A percentile compares a stretch with the other conserved stretches of the same genome.
These are phyloP conservation scores for Papilionanthe hybrid DNA, from an alignment of 116 monocot genomes.

Conservation along the genomic window DNA sequence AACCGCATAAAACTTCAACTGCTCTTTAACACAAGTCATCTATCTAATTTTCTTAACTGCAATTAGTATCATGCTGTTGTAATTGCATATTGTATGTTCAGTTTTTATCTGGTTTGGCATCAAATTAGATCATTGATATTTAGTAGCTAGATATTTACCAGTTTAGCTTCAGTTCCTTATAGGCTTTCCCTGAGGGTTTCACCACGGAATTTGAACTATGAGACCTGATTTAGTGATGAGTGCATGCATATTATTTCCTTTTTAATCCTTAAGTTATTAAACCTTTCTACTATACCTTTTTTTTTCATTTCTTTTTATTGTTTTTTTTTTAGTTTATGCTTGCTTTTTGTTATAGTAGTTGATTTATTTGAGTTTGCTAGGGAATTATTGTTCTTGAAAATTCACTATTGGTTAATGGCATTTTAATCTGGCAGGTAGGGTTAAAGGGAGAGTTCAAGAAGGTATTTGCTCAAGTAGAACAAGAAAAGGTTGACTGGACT, in stretches of 20 bases:
- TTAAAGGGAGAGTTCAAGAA: constrained; percentile 64
- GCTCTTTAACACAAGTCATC: no score
- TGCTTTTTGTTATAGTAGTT: background rate
- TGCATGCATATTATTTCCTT: background rate
- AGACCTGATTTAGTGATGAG: background rate
- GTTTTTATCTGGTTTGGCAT: background rate
- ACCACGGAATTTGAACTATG: background rate
- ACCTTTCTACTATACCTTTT: background rate
- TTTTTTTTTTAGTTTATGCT: background rate
- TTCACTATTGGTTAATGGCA: background rate
- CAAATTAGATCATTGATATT: background rate
- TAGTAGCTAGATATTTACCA: background rate
- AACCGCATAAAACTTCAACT: no score
- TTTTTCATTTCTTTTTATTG: background rate
- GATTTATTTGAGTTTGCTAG: background rate
- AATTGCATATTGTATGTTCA: background rate
- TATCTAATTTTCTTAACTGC: no score
- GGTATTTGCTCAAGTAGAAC: constrained; percentile 48
- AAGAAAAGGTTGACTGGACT: constrained; percentile 51
- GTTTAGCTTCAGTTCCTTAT: background rate
- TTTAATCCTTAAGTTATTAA: background rate
- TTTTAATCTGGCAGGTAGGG: constrained; percentile 49
- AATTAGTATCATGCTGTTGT: no score
- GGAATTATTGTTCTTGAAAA: background rate
- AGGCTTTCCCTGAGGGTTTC: background rate